Base-by-base conservation (phyloP, 2,329 filamentous ascomycete genomes). In the Fusarium sp. region DNA sequence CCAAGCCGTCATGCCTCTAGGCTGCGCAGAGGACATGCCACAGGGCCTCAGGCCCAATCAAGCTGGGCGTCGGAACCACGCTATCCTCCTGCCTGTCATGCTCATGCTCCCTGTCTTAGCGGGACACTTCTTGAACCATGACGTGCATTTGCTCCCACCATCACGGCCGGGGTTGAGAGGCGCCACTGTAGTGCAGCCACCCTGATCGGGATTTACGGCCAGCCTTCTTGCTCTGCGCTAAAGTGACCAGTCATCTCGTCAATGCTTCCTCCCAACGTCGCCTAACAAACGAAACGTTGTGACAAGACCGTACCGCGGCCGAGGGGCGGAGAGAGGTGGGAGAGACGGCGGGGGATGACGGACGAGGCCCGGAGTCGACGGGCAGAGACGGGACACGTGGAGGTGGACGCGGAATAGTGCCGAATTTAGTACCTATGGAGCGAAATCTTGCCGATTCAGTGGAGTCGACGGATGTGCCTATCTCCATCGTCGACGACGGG, bases 61-160 rank as follows among this genome's bases (percentile, higher is more conserved):
- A 71, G 67, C 71, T 54, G 68, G 54, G 41, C 56, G 20, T 62
- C 50, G 52, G 58, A 71, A 68, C 74, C 72, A 68, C 72, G 66
- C 75, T 74, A 80, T 71, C 72, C 27, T 71, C 35, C 71, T 74
- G 67, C 67, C 63, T 75, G 74, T 69, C 72, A 74, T 57, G 60
- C 64, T 68, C 77, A 76, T 73, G 69, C 60, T 74, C 75, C 76
- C 74, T 73, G 70, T 76, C 74, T 58, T 73, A 67, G 74, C 72
- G 74, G 74, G 72, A 73, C 63, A 67, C 68, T 65, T 77, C 75
- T 77, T 73, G 69, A 78, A 78, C 77, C 77, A 78, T 78, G 77
- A 78, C 77, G 77, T 78, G 77, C 77, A 78, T 78, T 73, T 54
- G 52, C 58, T 68, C 61, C 64, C 63, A 75, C 60, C 59, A 29